Percentiles rank a stretch among this genome's conserved stretches.
phyloP scores from a whole-genome alignment of 1,284 basidiomycete species.

The Irpex sp. region DNA sequence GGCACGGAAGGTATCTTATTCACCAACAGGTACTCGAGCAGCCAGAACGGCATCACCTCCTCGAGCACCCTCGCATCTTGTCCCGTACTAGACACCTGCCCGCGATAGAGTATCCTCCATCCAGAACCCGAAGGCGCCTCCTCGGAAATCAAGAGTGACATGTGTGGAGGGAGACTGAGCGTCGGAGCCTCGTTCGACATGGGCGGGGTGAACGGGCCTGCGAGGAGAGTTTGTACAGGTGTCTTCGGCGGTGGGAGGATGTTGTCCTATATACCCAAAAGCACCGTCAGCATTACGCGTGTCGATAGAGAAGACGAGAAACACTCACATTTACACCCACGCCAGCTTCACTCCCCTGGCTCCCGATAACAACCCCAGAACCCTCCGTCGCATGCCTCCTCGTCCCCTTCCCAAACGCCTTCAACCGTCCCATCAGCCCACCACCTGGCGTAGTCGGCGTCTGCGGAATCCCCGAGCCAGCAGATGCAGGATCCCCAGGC shows the following conservation, averaged over 20 bases:
- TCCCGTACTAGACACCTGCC: slow-evolving; percentile 61
- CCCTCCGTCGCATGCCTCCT: slow-evolving; percentile 45
- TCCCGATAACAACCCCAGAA: slow-evolving; percentile 22
- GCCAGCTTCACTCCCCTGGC: slow-evolving; percentile 19
- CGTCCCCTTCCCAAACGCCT: slow-evolving; percentile 63
- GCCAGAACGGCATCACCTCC: slow-evolving; percentile 81
- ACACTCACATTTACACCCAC: slow-evolving; percentile 27
- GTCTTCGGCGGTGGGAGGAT: slow-evolving; percentile 29
- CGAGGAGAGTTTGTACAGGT: slow-evolving; percentile 64
- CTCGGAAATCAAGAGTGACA: slow-evolving; percentile 79
- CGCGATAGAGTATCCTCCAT: slow-evolving; percentile 79
- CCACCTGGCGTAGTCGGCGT: slow-evolving; percentile 25
- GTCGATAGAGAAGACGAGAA: neutral
- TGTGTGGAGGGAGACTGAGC: slow-evolving; percentile 59
- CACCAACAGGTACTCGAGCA: slow-evolving; percentile 81
- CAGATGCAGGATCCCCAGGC: neutral
- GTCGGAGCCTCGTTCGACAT: slow-evolving; percentile 71
- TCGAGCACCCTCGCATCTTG: slow-evolving; percentile 71
- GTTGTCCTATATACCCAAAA: slow-evolving; percentile 11
- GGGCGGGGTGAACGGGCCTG: slow-evolving; percentile 69
- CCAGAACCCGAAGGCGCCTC: slow-evolving; percentile 63
- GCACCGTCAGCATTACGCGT: neutral
- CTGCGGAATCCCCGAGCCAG: neutral
- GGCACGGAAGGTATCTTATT: slow-evolving; percentile 55
- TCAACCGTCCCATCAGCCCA: slow-evolving; percentile 76